Evolutionary conservation across 495 filamentous ascomycete genomes (phyloP).

Genomic region (Penicillium coprophilum): DNA sequence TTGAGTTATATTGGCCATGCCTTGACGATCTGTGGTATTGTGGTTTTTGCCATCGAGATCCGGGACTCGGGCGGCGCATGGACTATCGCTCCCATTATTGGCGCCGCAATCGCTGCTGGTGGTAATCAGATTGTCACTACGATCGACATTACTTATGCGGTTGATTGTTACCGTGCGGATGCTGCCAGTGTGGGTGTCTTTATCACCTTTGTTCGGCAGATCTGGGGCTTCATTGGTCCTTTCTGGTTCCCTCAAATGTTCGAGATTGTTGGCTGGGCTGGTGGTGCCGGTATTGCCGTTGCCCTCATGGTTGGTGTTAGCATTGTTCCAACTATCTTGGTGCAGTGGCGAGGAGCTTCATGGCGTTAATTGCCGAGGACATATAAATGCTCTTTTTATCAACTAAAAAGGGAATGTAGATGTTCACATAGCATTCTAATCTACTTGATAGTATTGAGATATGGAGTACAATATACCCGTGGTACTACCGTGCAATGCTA

Average conservation of each 20-base stretch:
- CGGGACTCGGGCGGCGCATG: constrained; percentile 43
- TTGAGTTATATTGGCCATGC: constrained; percentile 51
- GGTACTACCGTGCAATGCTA: not conserved
- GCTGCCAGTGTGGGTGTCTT: constrained; percentile 56
- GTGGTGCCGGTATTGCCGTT: constrained; percentile 42
- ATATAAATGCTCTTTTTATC: not conserved
- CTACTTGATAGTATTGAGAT: not conserved
- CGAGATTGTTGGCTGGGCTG: constrained; percentile 40
- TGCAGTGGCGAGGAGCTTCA: constrained; percentile 36
- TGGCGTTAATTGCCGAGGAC: constrained; percentile 21
- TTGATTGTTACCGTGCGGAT: constrained; percentile 53
- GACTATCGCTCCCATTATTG: constrained; percentile 53
- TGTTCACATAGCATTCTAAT: not conserved
- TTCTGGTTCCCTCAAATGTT: constrained; percentile 60
- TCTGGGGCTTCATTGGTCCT: constrained; percentile 59
- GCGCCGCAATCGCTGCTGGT: constrained; percentile 48
- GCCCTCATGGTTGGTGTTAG: constrained; percentile 46
- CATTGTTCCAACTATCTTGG: constrained; percentile 44
- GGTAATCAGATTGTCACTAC: constrained; percentile 61
- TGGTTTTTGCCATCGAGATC: constrained; percentile 51
- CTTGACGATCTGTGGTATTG: constrained; percentile 48
- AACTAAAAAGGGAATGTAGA: not conserved
- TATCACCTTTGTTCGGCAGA: constrained; percentile 54
- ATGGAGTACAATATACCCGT: not conserved
- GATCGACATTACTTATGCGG: constrained; percentile 55